Percentiles rank a stretch among this genome's conserved stretches.
Evolutionary conservation across 176 grass and related monocot genomes (phyloP).

Genomic region (Rhipidocladum racemiflorum): DNA sequence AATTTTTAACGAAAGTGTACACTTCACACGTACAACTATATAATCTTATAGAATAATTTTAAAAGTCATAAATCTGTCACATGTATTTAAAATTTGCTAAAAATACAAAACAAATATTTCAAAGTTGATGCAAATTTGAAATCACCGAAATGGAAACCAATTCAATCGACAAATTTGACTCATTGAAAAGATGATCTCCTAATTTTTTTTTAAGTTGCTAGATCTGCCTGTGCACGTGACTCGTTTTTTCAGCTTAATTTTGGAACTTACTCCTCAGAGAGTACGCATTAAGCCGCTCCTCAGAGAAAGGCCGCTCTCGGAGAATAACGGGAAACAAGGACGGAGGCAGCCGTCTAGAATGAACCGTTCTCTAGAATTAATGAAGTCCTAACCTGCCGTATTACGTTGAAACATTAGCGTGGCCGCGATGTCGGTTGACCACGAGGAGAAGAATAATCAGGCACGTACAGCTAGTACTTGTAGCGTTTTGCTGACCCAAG

Average conservation of each 20-base stretch:
- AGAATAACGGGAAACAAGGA: neutral
- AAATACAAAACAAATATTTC: too few species aligned
- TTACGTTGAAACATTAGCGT: conserved; percentile 16
- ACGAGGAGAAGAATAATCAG: neutral
- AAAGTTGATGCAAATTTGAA: too few species aligned
- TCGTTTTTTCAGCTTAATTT: neutral
- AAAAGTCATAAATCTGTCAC: too few species aligned
- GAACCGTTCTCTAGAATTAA: conserved; percentile 16
- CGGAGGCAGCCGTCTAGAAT: conserved; percentile 2
- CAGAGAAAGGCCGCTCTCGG: neutral
- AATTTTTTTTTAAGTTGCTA: too few species aligned
- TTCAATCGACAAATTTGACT: too few species aligned
- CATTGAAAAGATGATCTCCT: too few species aligned
- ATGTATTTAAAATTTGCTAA: too few species aligned
- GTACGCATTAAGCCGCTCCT: neutral
- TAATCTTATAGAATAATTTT: too few species aligned
- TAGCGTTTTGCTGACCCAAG: conserved; percentile 6
- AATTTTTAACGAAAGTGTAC: too few species aligned
- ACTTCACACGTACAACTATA: too few species aligned
- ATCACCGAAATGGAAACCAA: too few species aligned
- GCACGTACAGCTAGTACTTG: neutral
- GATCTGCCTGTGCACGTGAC: neutral
- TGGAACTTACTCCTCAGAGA: neutral
- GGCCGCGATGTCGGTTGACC: neutral
- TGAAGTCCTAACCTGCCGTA: neutral